Evolutionary conservation across 768 basidiomycete species (phyloP).

Genomic region (Psilocybe cubensis): DNA sequence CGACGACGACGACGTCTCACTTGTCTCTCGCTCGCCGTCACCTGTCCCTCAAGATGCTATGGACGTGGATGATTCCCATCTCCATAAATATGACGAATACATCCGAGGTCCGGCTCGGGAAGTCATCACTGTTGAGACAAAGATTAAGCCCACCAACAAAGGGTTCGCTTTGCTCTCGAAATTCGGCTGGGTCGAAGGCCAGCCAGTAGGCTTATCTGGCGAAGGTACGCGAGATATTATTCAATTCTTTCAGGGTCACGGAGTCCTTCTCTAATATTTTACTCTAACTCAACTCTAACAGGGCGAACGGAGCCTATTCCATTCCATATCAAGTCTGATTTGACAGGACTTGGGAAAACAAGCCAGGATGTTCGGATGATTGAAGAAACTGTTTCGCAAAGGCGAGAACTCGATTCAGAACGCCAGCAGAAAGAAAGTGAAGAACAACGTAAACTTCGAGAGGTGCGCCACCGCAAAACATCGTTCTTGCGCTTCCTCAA

Average conservation of each 20-base stretch:
- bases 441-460: slow-evolving; percentile 72
- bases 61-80: slow-evolving; percentile 49
- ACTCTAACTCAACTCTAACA: slow-evolving; percentile 27
- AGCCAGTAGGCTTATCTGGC: slow-evolving; percentile 73
- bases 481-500: not conserved
- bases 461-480: slow-evolving; percentile 45
- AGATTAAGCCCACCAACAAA: slow-evolving; percentile 76
- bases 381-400: slow-evolving; percentile 82
- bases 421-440: slow-evolving; percentile 80
- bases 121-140: slow-evolving; percentile 81
- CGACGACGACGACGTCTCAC: slow-evolving; percentile 72
- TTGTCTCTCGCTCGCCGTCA: slow-evolving; percentile 80
- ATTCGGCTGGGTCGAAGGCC: slow-evolving; percentile 83
- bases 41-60: slow-evolving; percentile 52
- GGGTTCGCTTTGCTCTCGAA: slow-evolving; percentile 82
- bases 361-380: slow-evolving; percentile 84
- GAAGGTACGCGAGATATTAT: slow-evolving; percentile 55
- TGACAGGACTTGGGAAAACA: slow-evolving; percentile 79
- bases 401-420: slow-evolving; percentile 81
- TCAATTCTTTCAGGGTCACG: not conserved
- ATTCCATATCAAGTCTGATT: slow-evolving; percentile 77
- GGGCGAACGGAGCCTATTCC: slow-evolving; percentile 86
- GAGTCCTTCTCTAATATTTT: not conserved
- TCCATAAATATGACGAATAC: slow-evolving; percentile 71
- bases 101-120: slow-evolving; percentile 55